Percentiles rank a stretch among this genome's conserved stretches.
These are phyloP conservation scores for Pseudopithomyces chartarum DNA, from an alignment of 2,329 filamentous ascomycete species.

Conservation along the genomic window DNA sequence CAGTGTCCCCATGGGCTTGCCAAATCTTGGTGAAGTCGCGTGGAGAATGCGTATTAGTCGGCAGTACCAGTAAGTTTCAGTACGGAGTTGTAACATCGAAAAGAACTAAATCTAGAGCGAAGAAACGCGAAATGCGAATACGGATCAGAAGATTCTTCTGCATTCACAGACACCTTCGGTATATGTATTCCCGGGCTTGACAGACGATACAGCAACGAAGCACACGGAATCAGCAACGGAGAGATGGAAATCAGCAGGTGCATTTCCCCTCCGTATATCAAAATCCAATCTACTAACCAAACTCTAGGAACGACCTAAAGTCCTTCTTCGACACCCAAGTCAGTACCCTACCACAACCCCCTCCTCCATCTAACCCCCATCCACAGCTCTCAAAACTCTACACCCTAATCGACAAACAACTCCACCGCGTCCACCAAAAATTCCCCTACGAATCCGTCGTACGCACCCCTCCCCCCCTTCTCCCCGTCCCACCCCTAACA, in stretches of 20 bases:
- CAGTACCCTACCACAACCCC: not conserved
- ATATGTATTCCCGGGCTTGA: conserved; percentile 37
- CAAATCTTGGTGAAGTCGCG: conserved; percentile 25
- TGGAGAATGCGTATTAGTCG: conserved; percentile 45
- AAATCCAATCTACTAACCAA: not conserved
- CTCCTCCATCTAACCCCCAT: not conserved
- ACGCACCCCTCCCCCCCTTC: no score
- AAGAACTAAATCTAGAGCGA: not conserved
- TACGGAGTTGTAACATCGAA: conserved; percentile 7
- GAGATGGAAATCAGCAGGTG: conserved; percentile 29
- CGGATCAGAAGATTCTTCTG: conserved; percentile 32
- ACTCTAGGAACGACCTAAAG: not conserved
- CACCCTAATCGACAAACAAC: conserved; percentile 38
- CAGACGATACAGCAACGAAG: conserved; percentile 16
- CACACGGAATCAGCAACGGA: conserved; percentile 22
- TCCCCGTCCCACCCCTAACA: not conserved
- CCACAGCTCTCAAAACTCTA: conserved; percentile 28
- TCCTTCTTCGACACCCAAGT: not conserved
- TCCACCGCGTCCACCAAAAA: conserved; percentile 22
- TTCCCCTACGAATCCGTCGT: conserved; percentile 20
- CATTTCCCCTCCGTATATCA: not conserved
- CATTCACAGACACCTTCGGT: conserved; percentile 33
- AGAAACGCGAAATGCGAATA: conserved; percentile 41
- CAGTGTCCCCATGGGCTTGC: conserved; percentile 20
- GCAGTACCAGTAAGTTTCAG: conserved; percentile 37